Evolutionary conservation across 2,329 filamentous ascomycete species (phyloP).

Genomic region (Ilyonectria robusta): DNA sequence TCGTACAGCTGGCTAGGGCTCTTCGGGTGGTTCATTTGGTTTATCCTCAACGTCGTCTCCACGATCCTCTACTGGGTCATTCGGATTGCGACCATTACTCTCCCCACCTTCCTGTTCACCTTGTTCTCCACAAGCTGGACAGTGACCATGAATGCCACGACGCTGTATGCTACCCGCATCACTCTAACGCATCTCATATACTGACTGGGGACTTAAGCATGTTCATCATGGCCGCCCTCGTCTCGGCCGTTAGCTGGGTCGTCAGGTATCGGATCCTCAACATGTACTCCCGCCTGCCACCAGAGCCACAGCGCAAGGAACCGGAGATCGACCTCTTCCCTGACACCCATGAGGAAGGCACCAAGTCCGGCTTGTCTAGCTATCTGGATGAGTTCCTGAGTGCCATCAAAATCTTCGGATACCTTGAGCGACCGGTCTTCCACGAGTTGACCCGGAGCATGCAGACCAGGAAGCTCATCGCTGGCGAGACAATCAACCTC

Average conservation of each 20-base stretch:
- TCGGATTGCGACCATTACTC: slow-evolving; percentile 87
- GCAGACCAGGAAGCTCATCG: slow-evolving; percentile 97
- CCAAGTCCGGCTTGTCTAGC: slow-evolving; percentile 92
- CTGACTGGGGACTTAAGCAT: slow-evolving; percentile 64
- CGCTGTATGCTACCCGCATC: slow-evolving; percentile 72
- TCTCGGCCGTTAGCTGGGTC: slow-evolving; percentile 93
- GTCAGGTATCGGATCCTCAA: slow-evolving; percentile 96
- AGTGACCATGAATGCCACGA: slow-evolving; percentile 98
- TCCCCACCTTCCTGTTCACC: slow-evolving; percentile 91
- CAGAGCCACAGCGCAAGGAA: slow-evolving; percentile 95
- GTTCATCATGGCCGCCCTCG: slow-evolving; percentile 81
- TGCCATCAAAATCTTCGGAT: slow-evolving; percentile 99
- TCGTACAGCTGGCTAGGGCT: slow-evolving; percentile 71
- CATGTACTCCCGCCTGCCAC: slow-evolving; percentile 94
- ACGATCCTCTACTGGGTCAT: slow-evolving; percentile 82
- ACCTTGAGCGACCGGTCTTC: slow-evolving; percentile 95
- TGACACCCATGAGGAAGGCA: slow-evolving; percentile 89
- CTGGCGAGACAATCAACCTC: slow-evolving; percentile 92
- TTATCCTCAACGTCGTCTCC: slow-evolving; percentile 69
- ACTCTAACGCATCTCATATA: slow-evolving; percentile 9
- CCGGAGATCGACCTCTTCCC: slow-evolving; percentile 96
- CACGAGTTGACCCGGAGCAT: slow-evolving; percentile 97
- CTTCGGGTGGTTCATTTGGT: slow-evolving; percentile 68
- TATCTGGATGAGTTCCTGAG: slow-evolving; percentile 98
- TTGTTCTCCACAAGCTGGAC: slow-evolving; percentile 94